Percentiles rank a stretch among this genome's conserved stretches.
These are phyloP conservation scores for Aegilops tauschii DNA, from an alignment of 176 grass and related monocot genomes.

Conservation along the genomic window DNA sequence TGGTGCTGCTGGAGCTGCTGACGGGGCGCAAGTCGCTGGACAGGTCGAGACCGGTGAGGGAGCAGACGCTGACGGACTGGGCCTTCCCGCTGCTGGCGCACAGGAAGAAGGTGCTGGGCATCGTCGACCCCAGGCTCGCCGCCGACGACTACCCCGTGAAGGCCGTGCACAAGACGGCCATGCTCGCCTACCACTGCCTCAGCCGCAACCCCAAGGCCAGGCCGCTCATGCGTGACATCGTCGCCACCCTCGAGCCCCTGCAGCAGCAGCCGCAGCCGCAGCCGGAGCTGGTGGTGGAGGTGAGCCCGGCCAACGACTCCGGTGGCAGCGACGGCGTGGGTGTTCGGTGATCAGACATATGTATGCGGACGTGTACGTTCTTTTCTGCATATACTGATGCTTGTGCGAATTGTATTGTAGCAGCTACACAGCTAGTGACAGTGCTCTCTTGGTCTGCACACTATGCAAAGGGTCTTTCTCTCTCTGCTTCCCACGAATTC, in stretches of 20 bases:
- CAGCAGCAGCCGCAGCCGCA: slow-evolving; percentile 7
- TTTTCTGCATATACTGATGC: not conserved
- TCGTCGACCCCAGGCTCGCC: slow-evolving; percentile 58
- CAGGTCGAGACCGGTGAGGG: slow-evolving; percentile 55
- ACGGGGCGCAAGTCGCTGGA: slow-evolving; percentile 67
- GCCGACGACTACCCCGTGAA: slow-evolving; percentile 63
- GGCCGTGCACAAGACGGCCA: slow-evolving; percentile 63
- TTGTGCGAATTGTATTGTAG: not conserved
- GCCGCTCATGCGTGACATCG: slow-evolving; percentile 67
- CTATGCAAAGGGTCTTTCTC: too few relatives aligned
- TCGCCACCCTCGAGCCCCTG: slow-evolving; percentile 68
- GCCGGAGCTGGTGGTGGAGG: not conserved
- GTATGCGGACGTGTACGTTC: not conserved
- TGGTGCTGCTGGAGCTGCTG: slow-evolving; percentile 80
- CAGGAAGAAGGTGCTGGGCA: slow-evolving; percentile 44
- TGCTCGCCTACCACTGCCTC: slow-evolving; percentile 80
- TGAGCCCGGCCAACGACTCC: not conserved
- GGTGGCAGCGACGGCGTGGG: slow-evolving; percentile 3
- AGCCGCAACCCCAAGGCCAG: slow-evolving; percentile 73
- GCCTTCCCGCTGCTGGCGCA: slow-evolving; percentile 46
- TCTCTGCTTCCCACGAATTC: too few relatives aligned
- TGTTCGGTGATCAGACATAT: not conserved
- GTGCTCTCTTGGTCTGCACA: too few relatives aligned
- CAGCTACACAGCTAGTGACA: too few relatives aligned
- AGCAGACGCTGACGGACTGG: slow-evolving; percentile 79